Evolutionary conservation across 345 rosid genomes (phyloP).

Genomic region (Arabis hirsuta): DNA sequence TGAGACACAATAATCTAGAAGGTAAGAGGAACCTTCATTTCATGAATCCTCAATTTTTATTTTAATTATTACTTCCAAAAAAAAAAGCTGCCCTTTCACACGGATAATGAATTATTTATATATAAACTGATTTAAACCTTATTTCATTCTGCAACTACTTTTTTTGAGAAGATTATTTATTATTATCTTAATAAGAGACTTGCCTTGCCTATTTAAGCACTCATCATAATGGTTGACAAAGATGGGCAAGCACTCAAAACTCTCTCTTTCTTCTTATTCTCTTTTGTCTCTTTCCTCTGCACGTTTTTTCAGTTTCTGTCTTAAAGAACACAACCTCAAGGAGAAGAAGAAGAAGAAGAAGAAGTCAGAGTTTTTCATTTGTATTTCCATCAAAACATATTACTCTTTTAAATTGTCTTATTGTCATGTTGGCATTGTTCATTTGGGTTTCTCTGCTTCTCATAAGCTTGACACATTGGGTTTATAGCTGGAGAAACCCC

Average conservation of each 20-base stretch:
- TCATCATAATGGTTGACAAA: constrained; percentile 41
- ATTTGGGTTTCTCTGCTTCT: constrained; percentile 56
- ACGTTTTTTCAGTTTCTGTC: constrained; percentile 49
- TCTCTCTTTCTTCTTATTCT: constrained; percentile 22
- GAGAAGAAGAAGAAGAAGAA: constrained; percentile 13
- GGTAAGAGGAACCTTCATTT: constrained; percentile 41
- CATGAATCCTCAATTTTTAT: not conserved
- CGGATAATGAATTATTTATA: constrained; percentile 37
- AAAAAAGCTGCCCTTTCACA: constrained; percentile 44
- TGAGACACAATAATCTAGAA: constrained; percentile 34
- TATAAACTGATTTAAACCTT: constrained; percentile 30
- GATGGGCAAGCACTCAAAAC: constrained; percentile 56
- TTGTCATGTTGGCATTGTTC: constrained; percentile 57
- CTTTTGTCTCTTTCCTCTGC: constrained; percentile 47
- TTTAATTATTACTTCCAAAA: not conserved
- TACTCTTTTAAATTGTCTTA: constrained; percentile 8
- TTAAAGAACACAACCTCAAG: constrained; percentile 25
- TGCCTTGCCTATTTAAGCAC: constrained; percentile 58
- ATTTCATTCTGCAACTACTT: constrained; percentile 41
- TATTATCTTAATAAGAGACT: constrained; percentile 36
- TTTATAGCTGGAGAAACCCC: constrained; percentile 77
- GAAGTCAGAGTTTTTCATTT: constrained; percentile 13
- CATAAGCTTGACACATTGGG: constrained; percentile 56
- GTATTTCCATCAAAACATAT: constrained; percentile 23
- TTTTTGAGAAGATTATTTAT: constrained; percentile 26